Base-by-base conservation (phyloP, 2,329 filamentous ascomycete species). In the Alternaria postmessia region DNA sequence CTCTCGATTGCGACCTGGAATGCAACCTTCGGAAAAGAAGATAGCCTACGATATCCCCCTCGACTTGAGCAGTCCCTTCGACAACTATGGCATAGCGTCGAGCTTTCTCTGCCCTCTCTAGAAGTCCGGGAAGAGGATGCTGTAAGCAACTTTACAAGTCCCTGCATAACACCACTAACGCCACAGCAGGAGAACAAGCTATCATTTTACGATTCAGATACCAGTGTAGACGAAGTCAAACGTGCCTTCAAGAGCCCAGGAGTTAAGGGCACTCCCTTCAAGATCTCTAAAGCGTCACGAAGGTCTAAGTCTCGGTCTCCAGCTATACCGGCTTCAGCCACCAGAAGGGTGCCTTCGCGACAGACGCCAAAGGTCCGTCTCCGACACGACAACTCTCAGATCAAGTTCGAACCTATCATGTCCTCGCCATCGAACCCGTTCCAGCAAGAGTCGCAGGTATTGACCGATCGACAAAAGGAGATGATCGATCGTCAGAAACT, bases 381-480 rank as follows among this genome's bases (percentile, higher is more conserved):
- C 28, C 87, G 91, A 34, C 93, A 96, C 68, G 87, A 96, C 63
- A 86, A 96, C 76, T 96, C 92, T 0, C 93, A 96, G 71, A 85
- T 96, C 26, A 85, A 91, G 43, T 95, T 95, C 70, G 87, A 89
- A 3, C 81, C 87, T 0, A 89, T 94, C 47, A 85, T 86, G 30
- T 87, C 88, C 12, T 87, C 89, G 0, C 80, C 84, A 3, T 79
- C 83, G 5, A 77, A 80, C 14, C 79, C 76, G 0, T 74, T 75
- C 20, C 67, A 73, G 4, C 72, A 84, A 3, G 89, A 92, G 57
- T 92, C 91, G 0, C 92, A 95, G 68, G 79, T 89, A 18, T 81
- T 96, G 49, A 96, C 93, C 0, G 91, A 94, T 36, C 86, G 88
- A 43, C 93, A 96, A 75, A 89, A 85, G 70, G 92, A 96, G 69